A percentile compares a stretch with the other conserved stretches of the same genome.
Conservation (phyloP, 2,329 filamentous ascomycete genomes). For the Fusarium sp. region DNA sequence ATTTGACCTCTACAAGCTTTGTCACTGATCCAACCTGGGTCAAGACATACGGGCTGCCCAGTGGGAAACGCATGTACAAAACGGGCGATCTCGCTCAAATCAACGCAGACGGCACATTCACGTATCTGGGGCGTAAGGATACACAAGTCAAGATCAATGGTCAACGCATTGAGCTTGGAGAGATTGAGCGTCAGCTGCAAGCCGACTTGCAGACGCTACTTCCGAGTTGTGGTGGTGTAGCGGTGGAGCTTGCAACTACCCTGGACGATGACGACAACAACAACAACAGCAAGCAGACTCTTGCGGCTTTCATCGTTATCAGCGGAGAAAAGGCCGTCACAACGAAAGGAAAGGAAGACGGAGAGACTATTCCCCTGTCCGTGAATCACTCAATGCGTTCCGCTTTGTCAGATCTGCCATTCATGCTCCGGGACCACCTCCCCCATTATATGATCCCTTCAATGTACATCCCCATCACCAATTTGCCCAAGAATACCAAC, state of each 20-base stretch:
- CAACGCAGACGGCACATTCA: conserved; percentile 54
- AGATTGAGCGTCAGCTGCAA: conserved; percentile 17
- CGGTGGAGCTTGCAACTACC: conserved; percentile 34
- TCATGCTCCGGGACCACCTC: conserved; percentile 19
- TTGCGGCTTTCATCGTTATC: not conserved
- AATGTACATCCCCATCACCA: conserved; percentile 1
- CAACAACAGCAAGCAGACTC: conserved; percentile 1
- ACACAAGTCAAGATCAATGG: conserved; percentile 61
- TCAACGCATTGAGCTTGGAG: conserved; percentile 61
- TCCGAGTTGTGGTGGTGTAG: conserved; percentile 1
- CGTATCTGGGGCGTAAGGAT: conserved; percentile 55
- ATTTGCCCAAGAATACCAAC: not conserved
- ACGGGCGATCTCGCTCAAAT: conserved; percentile 53
- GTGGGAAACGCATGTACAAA: conserved; percentile 14
- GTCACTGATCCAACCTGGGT: not conserved
- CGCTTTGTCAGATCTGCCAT: conserved; percentile 12
- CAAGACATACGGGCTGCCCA: not conserved
- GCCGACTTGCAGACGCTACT: conserved; percentile 1
- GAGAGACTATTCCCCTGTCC: not conserved
- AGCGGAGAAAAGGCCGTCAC: conserved; percentile 1
- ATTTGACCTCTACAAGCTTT: conserved; percentile 11
- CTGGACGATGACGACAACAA: conserved; percentile 23
- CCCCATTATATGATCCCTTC: conserved; percentile 5
- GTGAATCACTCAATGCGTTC: conserved; percentile 2
- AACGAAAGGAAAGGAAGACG: conserved; percentile 4